Evolutionary conservation across 768 basidiomycete species (phyloP), one percentile per base, ranked within the genome.

Genomic region (Termitomyces sp.): DNA sequence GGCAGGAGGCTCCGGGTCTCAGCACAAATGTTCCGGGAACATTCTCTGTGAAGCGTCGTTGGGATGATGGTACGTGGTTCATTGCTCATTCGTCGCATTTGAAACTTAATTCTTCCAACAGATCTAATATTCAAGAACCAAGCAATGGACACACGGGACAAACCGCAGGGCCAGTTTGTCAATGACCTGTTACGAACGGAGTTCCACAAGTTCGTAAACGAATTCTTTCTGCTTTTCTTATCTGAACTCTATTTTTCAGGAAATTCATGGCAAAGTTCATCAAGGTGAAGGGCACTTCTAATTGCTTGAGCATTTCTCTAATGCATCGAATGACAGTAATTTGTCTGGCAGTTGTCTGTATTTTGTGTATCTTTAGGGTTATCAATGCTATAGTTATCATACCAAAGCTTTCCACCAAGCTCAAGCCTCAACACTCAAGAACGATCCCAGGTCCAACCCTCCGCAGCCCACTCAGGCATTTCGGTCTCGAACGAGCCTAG

Each of bases 221-320:
- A 26, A 21, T 37, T 37, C 21, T 21, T 50, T n/a, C 26, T 17
- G 41, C 19, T 43, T 58, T n/a, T 31, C 14, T 6, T 12, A 46
- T 40, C 37, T 41, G 8, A 53, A 26, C n/a, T 35, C 54, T 52
- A 42, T 40, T 50, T 17, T 51, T 2, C 63, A 92, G 91, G 73
- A 94, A 92, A 77, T 95, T 94, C 68, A 93, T 95, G 91, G 74
- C 85, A 9, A 92, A 91, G 67, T 94, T 94, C 62, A 88, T 94
- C 74, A 93, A 93, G 77, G 89, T 85, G 66, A 64, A 63, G 43
- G 49, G 37, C 15, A 7, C 23, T 46, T 49, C n/a, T 28, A 5
- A n/a, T 28, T 6, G 19, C 37, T 23, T 8, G 21, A 4, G 30
- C 15, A 3, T 15, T 31, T n/a, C 19, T 30, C 45, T 53, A 14